Conservation (phyloP, 228 moss, liverwort and hornwort species). For the Sphagnum magellanicum region DNA sequence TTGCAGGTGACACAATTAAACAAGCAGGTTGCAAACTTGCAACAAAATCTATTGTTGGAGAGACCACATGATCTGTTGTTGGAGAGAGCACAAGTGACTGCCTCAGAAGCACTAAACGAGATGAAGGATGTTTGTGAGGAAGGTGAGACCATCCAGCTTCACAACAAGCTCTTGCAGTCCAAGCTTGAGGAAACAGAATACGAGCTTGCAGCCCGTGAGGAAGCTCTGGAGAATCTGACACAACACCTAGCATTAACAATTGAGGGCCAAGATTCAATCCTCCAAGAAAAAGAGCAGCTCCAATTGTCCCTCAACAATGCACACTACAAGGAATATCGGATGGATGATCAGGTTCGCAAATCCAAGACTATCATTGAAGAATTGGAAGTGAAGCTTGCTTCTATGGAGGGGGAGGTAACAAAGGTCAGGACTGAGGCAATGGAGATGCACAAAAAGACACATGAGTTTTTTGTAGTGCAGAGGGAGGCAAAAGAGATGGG, state of each 20-base stretch:
- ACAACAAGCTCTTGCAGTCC: conserved; percentile 16
- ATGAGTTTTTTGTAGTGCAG: conserved; percentile 13
- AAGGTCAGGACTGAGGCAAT: conserved; percentile 18
- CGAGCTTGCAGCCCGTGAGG: conserved; percentile 39
- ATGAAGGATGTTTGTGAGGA: conserved; percentile 10
- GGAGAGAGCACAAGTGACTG: no score
- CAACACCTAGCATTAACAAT: conserved; percentile 26
- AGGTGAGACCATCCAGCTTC: conserved; percentile 20
- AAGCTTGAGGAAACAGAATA: conserved; percentile 29
- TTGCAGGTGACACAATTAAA: not conserved
- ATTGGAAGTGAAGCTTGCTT: conserved; percentile 27
- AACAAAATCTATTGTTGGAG: not conserved
- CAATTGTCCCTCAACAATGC: conserved; percentile 24
- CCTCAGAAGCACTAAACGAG: conserved; percentile 3
- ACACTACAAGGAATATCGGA: conserved; percentile 35
- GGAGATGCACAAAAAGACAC: conserved; percentile 17
- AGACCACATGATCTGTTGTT: no score
- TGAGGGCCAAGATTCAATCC: conserved; percentile 35
- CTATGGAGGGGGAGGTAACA: conserved; percentile 22
- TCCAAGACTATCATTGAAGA: conserved; percentile 33
- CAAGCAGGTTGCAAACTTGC: not conserved
- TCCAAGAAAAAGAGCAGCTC: conserved; percentile 33
- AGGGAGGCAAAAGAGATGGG: conserved; percentile 29
- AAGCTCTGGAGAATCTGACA: conserved; percentile 32
- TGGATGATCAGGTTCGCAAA: conserved; percentile 36